Percentiles rank a stretch among this genome's conserved stretches.
Conservation (phyloP, 306 rosid genomes). For the Dryas drummondii region DNA sequence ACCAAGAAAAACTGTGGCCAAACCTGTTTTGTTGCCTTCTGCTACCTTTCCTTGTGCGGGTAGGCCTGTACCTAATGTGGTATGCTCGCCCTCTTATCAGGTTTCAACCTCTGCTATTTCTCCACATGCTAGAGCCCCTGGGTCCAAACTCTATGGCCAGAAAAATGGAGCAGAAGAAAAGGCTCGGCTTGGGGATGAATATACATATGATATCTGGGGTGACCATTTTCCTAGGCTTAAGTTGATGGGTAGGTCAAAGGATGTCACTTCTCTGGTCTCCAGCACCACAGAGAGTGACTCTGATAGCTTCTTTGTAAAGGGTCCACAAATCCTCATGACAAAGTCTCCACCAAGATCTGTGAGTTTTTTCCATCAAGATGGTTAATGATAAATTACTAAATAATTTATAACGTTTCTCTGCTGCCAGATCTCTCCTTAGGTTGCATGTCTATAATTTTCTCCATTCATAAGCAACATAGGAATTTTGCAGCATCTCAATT, state of each 20-base stretch:
- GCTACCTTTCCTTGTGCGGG: conserved; percentile 48
- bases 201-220: conserved; percentile 94
- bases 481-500: background rate
- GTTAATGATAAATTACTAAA: conserved; percentile 37
- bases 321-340: conserved; percentile 63
- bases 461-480: background rate
- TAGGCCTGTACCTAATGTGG: conserved; percentile 33
- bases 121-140: conserved; percentile 73
- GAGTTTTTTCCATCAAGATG: conserved; percentile 41
- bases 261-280: conserved; percentile 51
- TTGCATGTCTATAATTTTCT: background rate
- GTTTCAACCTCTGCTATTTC: conserved; percentile 47
- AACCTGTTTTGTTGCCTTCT: conserved; percentile 46
- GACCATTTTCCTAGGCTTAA: conserved; percentile 79
- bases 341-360: conserved; percentile 42
- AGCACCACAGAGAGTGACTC: conserved; percentile 49
- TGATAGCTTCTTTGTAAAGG: conserved; percentile 85
- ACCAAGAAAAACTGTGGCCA: conserved; percentile 33
- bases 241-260: conserved; percentile 49
- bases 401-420: conserved; percentile 14
- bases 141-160: conserved; percentile 45
- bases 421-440: conserved; percentile 6
- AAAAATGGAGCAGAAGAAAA: conserved; percentile 41
- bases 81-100: conserved; percentile 27
- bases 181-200: conserved; percentile 50